phyloP scores from a whole-genome alignment of 2,329 filamentous ascomycete genomes.

The Phyllachora maydis region DNA sequence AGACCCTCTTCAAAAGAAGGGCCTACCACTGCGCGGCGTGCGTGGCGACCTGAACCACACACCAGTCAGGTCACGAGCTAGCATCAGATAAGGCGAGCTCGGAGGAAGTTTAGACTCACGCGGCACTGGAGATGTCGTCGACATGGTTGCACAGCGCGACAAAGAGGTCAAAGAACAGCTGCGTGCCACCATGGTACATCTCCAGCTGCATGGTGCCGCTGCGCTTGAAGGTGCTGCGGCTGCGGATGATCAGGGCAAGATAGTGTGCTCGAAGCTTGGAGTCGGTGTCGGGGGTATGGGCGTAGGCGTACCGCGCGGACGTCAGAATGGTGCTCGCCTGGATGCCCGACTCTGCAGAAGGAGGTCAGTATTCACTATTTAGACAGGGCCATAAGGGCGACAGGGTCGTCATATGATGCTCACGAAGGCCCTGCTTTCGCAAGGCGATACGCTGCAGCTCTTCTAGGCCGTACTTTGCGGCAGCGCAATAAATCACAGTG shows the following conservation, averaged over 20 bases:
- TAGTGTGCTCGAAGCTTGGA: slow-evolving; percentile 85
- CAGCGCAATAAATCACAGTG: slow-evolving; percentile 78
- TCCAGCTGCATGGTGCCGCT: slow-evolving; percentile 92
- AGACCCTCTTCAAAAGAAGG: no score
- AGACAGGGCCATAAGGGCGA: slow-evolving; percentile 3
- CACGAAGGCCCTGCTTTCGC: slow-evolving; percentile 72
- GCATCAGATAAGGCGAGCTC: no score
- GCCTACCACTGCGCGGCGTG: slow-evolving; percentile 25
- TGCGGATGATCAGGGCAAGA: slow-evolving; percentile 77
- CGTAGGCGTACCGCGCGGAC: slow-evolving; percentile 78
- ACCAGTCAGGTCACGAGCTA: slow-evolving; percentile 5
- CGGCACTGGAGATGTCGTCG: slow-evolving; percentile 39
- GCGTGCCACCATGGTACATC: slow-evolving; percentile 68
- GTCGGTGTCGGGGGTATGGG: slow-evolving; percentile 72
- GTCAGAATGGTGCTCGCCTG: slow-evolving; percentile 69
- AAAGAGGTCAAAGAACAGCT: slow-evolving; percentile 84
- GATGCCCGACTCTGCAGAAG: slow-evolving; percentile 45
- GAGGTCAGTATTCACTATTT: not conserved
- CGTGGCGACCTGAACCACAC: slow-evolving; percentile 20
- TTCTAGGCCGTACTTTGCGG: slow-evolving; percentile 63
- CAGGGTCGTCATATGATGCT: slow-evolving; percentile 8
- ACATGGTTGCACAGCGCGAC: slow-evolving; percentile 86
- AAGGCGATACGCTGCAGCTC: slow-evolving; percentile 71
- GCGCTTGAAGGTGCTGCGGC: slow-evolving; percentile 71
- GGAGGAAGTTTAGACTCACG: slow-evolving; percentile 21